A percentile compares a stretch with the other conserved stretches of the same genome.
These are phyloP conservation scores for Thelonectria blattea DNA, from an alignment of 2,329 filamentous ascomycete species.

Conservation along the genomic window DNA sequence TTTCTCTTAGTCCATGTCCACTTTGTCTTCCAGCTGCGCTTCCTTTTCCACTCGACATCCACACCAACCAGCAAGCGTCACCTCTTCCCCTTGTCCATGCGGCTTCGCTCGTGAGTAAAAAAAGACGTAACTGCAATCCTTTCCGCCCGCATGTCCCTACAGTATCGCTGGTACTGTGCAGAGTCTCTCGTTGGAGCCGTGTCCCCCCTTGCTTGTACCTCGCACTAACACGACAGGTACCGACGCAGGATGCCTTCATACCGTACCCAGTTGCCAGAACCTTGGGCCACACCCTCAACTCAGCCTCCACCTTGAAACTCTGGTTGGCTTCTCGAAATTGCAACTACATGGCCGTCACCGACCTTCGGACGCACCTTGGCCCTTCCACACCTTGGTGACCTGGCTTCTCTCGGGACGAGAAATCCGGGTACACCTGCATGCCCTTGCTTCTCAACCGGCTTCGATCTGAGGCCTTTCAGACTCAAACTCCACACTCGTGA, in stretches of 20 bases:
- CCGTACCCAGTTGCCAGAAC: conserved; percentile 1
- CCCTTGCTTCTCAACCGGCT: neutral
- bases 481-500: neutral
- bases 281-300: conserved; percentile 11
- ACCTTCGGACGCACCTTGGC: conserved; percentile 13
- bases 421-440: conserved; percentile 1
- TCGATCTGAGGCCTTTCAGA: neutral
- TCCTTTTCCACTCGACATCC: conserved; percentile 6
- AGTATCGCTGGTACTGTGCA: neutral
- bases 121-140: neutral
- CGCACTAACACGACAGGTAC: conserved; percentile 6
- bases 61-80: conserved; percentile 2
- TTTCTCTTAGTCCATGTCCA: conserved; percentile 5
- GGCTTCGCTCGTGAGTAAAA: conserved; percentile 1
- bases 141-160: neutral
- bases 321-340: conserved; percentile 21
- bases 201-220: neutral
- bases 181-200: neutral
- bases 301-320: conserved; percentile 11
- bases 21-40: conserved; percentile 13
- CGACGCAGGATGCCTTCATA: neutral
- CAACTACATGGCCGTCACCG: conserved; percentile 12
- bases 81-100: conserved; percentile 12
- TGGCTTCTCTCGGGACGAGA: conserved; percentile 2
- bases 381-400: conserved; percentile 3